Evolutionary conservation across 2,329 filamentous ascomycete species (phyloP).

Genomic region (Sarocladiaceae sp.): DNA sequence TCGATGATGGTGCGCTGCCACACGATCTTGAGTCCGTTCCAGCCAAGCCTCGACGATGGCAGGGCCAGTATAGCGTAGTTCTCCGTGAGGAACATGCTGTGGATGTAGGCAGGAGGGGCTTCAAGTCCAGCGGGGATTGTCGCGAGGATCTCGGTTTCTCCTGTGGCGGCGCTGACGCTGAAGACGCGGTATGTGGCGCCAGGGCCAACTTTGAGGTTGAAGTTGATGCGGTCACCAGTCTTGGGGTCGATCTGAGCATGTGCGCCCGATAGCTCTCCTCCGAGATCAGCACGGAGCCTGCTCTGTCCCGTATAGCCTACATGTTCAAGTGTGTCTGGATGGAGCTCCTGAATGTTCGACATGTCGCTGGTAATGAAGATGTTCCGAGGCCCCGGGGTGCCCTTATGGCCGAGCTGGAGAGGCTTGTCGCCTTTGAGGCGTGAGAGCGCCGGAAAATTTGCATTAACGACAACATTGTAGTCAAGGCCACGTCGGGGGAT

Average conservation of each 20-base stretch:
- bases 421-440: conserved; percentile 9
- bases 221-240: conserved; percentile 76
- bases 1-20: conserved; percentile 64
- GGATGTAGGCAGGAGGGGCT: conserved; percentile 63
- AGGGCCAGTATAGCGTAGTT: conserved; percentile 69
- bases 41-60: conserved; percentile 56
- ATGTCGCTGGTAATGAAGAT: conserved; percentile 54
- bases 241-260: conserved; percentile 66
- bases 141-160: conserved; percentile 64
- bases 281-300: conserved; percentile 60
- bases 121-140: conserved; percentile 44
- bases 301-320: conserved; percentile 55
- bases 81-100: conserved; percentile 70
- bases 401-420: conserved; percentile 23
- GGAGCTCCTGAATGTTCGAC: conserved; percentile 50
- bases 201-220: conserved; percentile 62
- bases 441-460: conserved; percentile 55
- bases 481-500: conserved; percentile 23
- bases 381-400: conserved; percentile 33
- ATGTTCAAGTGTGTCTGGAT: conserved; percentile 67
- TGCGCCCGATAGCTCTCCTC: conserved; percentile 60
- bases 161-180: conserved; percentile 53
- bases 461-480: conserved; percentile 61
- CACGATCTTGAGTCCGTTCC: conserved; percentile 52
- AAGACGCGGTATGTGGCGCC: conserved; percentile 63